A percentile compares a stretch with the other conserved stretches of the same genome.
Evolutionary conservation across 164 flowering plant species (phyloP).

Genomic region (Cinnamomum chago): DNA sequence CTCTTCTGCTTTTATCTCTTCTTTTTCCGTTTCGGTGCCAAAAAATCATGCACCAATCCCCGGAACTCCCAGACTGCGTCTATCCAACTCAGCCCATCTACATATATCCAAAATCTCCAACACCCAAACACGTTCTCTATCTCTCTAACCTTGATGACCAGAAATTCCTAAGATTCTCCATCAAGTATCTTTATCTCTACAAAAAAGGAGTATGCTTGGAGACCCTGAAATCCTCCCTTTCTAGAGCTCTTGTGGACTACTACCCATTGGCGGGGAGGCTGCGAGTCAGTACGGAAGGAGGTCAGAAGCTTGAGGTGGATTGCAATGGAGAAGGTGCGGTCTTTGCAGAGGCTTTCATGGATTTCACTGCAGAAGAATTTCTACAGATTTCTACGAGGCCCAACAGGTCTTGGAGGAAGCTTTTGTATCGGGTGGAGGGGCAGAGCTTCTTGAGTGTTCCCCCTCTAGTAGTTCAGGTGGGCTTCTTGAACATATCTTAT

Average conservation of each 20-base stretch:
- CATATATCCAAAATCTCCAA: constrained; percentile 47
- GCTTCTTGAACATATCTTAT: not conserved
- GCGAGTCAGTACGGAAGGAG: constrained; percentile 28
- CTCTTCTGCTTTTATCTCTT: constrained; percentile 11
- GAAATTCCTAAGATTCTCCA: constrained; percentile 75
- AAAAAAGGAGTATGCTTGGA: constrained; percentile 32
- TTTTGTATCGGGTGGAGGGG: constrained; percentile 60
- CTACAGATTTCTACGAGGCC: constrained; percentile 45
- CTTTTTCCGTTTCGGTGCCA: too few relatives aligned
- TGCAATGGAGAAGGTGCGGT: constrained; percentile 87
- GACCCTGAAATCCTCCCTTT: constrained; percentile 49
- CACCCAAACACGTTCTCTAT: constrained; percentile 61
- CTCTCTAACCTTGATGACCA: constrained; percentile 91
- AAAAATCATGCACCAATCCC: constrained; percentile 34
- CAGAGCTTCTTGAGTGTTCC: constrained; percentile 65
- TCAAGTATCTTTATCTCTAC: constrained; percentile 69
- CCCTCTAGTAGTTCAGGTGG: constrained; percentile 83
- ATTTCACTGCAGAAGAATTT: constrained; percentile 56
- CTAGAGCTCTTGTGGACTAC: constrained; percentile 63
- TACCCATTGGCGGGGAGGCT: constrained; percentile 93
- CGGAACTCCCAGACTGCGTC: constrained; percentile 66
- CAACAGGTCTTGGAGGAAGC: constrained; percentile 78
- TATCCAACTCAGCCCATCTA: constrained; percentile 39
- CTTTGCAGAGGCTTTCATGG: constrained; percentile 78
- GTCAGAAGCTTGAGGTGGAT: constrained; percentile 67